Conservation (phyloP, 2,329 filamentous ascomycete species). For the Pyrenophora seminiperda region DNA sequence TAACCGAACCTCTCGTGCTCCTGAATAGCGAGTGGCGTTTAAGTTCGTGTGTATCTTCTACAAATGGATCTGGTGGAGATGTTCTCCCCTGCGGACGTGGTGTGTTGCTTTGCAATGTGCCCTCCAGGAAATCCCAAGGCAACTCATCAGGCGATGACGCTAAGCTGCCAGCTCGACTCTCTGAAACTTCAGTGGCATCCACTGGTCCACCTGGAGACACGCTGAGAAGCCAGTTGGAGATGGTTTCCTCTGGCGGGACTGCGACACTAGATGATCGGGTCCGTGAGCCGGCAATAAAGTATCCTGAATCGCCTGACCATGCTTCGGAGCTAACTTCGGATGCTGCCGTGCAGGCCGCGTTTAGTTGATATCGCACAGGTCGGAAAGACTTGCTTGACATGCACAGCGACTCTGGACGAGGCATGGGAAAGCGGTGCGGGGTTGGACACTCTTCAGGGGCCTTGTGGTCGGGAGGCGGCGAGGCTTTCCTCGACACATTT, state of each 20-base stretch:
- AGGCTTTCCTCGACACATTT: slow-evolving; percentile 28
- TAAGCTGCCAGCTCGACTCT: not conserved
- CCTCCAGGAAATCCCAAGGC: not conserved
- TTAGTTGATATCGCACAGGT: not conserved
- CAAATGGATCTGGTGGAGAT: no score
- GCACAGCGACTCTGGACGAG: slow-evolving; percentile 5
- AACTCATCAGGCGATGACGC: not conserved
- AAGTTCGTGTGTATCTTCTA: no score
- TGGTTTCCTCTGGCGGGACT: slow-evolving; percentile 11
- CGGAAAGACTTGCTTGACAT: not conserved
- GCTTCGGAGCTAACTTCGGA: slow-evolving; percentile 24
- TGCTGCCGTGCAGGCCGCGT: not conserved
- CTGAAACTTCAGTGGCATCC: not conserved
- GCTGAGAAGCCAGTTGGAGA: slow-evolving; percentile 26
- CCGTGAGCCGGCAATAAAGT: slow-evolving; percentile 17
- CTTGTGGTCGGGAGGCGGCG: not conserved
- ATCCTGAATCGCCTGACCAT: slow-evolving; percentile 38
- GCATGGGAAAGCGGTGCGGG: not conserved
- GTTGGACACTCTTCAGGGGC: not conserved
- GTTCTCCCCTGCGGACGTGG: no score
- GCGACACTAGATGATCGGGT: not conserved
- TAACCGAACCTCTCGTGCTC: not conserved
- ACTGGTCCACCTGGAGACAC: slow-evolving; percentile 4
- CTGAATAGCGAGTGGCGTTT: not conserved
- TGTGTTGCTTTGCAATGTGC: not conserved